Conservation (phyloP, 495 filamentous ascomycete genomes). For the Penicillium pancosmium region DNA sequence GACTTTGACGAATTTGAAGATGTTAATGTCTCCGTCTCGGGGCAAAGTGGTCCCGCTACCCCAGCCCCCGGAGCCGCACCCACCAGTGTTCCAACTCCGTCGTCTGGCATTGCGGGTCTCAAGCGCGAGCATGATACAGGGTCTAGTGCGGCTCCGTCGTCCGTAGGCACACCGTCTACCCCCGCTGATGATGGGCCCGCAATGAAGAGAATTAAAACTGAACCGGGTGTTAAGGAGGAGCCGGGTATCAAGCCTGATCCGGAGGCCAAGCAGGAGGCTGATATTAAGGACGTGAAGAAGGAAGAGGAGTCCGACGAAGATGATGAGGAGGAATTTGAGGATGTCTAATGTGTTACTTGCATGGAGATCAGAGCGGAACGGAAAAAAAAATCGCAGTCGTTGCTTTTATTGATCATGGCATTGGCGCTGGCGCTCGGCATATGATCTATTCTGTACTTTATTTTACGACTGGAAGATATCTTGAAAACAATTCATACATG, state of each 20-base stretch:
- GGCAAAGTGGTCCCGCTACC: slow-evolving; percentile 40
- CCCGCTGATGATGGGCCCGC: slow-evolving; percentile 43
- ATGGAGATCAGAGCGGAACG: background rate
- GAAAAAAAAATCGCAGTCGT: background rate
- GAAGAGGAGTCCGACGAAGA: slow-evolving; percentile 54
- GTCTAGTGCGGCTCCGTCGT: slow-evolving; percentile 45
- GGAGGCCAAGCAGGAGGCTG: slow-evolving; percentile 24
- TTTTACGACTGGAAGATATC: background rate
- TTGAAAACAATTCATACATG: background rate
- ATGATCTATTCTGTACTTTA: background rate
- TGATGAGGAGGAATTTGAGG: slow-evolving; percentile 58
- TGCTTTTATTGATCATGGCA: background rate
- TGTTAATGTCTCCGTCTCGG: slow-evolving; percentile 46
- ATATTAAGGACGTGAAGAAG: slow-evolving; percentile 31
- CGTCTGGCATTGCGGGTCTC: slow-evolving; percentile 28
- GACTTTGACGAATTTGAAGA: slow-evolving; percentile 55
- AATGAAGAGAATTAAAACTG: slow-evolving; percentile 48
- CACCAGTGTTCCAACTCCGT: slow-evolving; percentile 33
- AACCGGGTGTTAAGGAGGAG: slow-evolving; percentile 15
- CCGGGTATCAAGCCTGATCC: slow-evolving; percentile 14
- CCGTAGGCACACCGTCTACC: slow-evolving; percentile 45
- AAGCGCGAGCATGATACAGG: slow-evolving; percentile 46
- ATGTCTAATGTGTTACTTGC: slow-evolving; percentile 34
- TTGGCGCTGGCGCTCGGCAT: slow-evolving; percentile 19
- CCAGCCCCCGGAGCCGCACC: slow-evolving; percentile 35